Evolutionary conservation across 345 rosid genomes (phyloP), one percentile per base, ranked within the genome.

Genomic region (Populus simonii): DNA sequence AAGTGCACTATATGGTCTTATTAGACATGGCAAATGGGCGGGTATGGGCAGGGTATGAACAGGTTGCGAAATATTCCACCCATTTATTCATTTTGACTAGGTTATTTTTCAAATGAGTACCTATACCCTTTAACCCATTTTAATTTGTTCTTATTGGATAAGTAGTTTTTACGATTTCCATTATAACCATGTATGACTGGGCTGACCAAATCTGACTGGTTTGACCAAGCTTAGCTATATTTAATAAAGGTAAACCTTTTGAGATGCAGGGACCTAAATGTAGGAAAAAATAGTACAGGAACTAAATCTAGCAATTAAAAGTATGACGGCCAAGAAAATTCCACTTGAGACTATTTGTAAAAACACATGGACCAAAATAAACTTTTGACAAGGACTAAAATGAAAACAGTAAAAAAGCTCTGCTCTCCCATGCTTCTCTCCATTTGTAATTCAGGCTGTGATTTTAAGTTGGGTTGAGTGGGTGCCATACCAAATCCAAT

Each of bases 1-100:
- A 33, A 83, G 85, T 71, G 35, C 45, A 41, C 13, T 41, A 38
- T 41, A 41, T 41, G 45, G 12, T 47, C 6, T 3, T 47, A 47
- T 47, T 47, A 47, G 51, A 47, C 17, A 47, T 13, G 51, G 17
- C 3, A 43, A 43, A 43, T 43, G 47, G 43, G 43, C 10, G 43
- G 43, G 43, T 39, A 39, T 39, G 10, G 47, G 47, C 4, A 12
- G 17, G 51, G 51, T 47, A 47, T 47, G 51, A 47, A 47, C 17
- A 6, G 51, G 51, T 13, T 47, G 51, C 6, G 18, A 47, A 15
- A 47, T 47, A 47, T 47, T 47, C 11, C 5, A 13, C 17, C 51
- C 16, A 12, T 43, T 43, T 43, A 43, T 45, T 13, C 6, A 47
- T 47, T 47, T 47, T 47, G 51, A 47, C 6, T 13, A 47, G 17